A percentile compares a stretch with the other conserved stretches of the same genome.
phyloP scores from a whole-genome alignment of 139 green algal species.

The Medakamo hakoo region DNA sequence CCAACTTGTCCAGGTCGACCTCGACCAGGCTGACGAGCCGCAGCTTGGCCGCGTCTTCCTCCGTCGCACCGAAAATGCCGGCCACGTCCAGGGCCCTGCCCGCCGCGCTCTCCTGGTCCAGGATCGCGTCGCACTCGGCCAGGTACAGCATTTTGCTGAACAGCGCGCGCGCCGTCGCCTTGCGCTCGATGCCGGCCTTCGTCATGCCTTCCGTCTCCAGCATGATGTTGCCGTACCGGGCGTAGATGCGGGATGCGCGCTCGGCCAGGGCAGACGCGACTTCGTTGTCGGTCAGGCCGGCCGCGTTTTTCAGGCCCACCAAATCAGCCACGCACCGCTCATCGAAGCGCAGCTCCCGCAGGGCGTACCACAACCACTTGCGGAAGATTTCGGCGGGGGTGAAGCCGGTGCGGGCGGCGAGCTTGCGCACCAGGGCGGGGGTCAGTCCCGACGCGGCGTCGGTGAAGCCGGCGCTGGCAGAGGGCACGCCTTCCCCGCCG shows the following conservation, averaged over 20 bases:
- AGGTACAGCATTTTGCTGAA: slow-evolving; percentile 93
- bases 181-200: slow-evolving; percentile 53
- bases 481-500: too few relatives aligned
- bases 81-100: slow-evolving; percentile 32
- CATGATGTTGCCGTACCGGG: slow-evolving; percentile 75
- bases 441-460: too few relatives aligned
- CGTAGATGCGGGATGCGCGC: slow-evolving; percentile 64
- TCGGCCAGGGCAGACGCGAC: slow-evolving; percentile 51
- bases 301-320: slow-evolving; percentile 55
- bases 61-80: slow-evolving; percentile 69
- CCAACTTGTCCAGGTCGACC: not conserved
- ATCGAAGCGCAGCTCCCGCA: slow-evolving; percentile 86
- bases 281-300: slow-evolving; percentile 46
- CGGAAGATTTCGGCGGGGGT: slow-evolving; percentile 73
- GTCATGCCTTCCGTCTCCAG: slow-evolving; percentile 57
- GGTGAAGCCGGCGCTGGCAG: too few relatives aligned
- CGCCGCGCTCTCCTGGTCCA: slow-evolving; percentile 31
- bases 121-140: slow-evolving; percentile 50
- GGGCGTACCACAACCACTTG: slow-evolving; percentile 94
- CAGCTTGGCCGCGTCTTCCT: slow-evolving; percentile 11
- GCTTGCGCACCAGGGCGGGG: not conserved
- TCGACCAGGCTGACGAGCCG: not conserved
- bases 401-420: slow-evolving; percentile 37
- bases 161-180: slow-evolving; percentile 59
- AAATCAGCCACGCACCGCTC: slow-evolving; percentile 73